Evolutionary conservation across 768 basidiomycete species (phyloP), one percentile per base, ranked within the genome.

Genomic region (Obba rivulosa): DNA sequence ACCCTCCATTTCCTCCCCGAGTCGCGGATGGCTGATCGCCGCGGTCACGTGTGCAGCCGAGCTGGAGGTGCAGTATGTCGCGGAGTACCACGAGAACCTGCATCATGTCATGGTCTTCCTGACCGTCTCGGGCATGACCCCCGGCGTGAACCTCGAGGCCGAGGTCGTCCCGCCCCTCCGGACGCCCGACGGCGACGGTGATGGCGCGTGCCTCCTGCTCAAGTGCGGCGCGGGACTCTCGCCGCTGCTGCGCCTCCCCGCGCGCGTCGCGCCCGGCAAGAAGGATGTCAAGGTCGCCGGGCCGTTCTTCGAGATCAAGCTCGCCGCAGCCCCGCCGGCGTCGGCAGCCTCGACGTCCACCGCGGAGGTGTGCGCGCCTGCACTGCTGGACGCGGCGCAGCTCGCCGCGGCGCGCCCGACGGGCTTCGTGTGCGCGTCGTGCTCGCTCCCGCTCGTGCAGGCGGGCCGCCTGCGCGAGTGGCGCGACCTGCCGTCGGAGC

Each of bases 401-500:
- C 75, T 94, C 16, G 54, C 70, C 1, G 52, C 68, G 0, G 64
- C 77, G 16, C 68, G 65, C 4, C 87, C 88, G 0, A 77, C 78
- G 4, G 76, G 77, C 3, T 91, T 90, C 68, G 75, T 79, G 13
- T 95, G 92, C 59, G 71, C 84, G 2, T 85, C 83, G 1, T 95
- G 92, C 61, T 85, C 87, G 3, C 70, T 90, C 9, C 83, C 86
- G 10, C 67, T 95, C 28, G 63, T 76, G 11, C 75, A 84, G 34
- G 67, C 75, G 0, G 65, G 78, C 4, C 69, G 66, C 36, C 62
- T 80, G 17, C 52, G 50, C 21, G 69, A 66, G 39, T 98, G 88
- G 65, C 79, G 83, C 34, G 93, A 96, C 61, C 71, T 98, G 11
- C 95, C 95, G 3, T 93, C 90, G 3, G 94, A 97, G 62, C 87